These are phyloP conservation scores for Coleophoma eucalyptorum DNA, from an alignment of 2,329 filamentous ascomycete species.

Conservation along the genomic window DNA sequence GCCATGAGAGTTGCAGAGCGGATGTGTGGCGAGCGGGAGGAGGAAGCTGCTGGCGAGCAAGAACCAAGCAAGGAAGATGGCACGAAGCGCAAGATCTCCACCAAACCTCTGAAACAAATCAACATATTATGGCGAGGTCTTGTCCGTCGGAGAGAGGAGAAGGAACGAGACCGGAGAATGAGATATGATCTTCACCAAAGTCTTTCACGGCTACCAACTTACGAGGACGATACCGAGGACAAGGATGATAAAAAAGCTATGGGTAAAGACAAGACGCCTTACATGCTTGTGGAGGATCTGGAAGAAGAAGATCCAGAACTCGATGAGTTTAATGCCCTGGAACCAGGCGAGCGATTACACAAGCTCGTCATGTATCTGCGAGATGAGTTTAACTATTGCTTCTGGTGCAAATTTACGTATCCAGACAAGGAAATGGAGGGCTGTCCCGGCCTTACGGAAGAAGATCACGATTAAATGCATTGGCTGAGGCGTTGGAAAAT, in stretches of 20 bases:
- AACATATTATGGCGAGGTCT: conserved; percentile 79
- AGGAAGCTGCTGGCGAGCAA: conserved; percentile 13
- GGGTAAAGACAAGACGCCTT: conserved; percentile 50
- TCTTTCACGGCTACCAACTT: conserved; percentile 58
- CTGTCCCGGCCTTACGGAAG: conserved; percentile 83
- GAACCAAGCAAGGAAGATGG: conserved; percentile 13
- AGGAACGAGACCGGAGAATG: conserved; percentile 63
- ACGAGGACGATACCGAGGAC: conserved; percentile 67
- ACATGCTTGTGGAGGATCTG: conserved; percentile 61
- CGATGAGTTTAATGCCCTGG: conserved; percentile 71
- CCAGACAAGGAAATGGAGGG: conserved; percentile 73
- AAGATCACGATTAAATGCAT: conserved; percentile 62
- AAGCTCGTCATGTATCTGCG: conserved; percentile 68
- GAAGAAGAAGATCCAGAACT: conserved; percentile 80
- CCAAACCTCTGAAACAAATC: conserved; percentile 59
- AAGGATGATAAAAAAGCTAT: conserved; percentile 68
- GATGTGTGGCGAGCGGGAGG: conserved; percentile 43
- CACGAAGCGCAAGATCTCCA: conserved; percentile 28
- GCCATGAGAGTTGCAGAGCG: conserved; percentile 82
- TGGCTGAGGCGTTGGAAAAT: conserved; percentile 8
- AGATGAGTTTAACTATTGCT: conserved; percentile 75
- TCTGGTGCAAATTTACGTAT: conserved; percentile 92
- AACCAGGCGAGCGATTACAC: conserved; percentile 61
- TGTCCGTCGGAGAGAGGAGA: conserved; percentile 64
- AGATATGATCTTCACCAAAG: conserved; percentile 64